Evolutionary conservation across 306 rosid species (phyloP), one percentile per base, ranked within the genome.

Genomic region (Hylodesmum podocarpum): DNA sequence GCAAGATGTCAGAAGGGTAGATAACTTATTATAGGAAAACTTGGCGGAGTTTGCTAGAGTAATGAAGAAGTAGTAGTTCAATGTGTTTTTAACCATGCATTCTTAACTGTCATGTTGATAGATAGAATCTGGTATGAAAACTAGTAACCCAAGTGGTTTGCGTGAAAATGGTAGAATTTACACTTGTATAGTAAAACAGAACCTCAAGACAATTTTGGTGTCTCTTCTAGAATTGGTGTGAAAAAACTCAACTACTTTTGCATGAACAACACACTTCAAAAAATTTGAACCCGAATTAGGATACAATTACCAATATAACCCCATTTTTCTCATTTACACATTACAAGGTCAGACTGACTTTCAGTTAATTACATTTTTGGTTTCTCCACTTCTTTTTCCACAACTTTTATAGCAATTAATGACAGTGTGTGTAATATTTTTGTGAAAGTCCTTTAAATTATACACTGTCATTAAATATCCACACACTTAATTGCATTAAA

Each of bases 31-130:
- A 64, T 39, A 58, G 50, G n/a, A 59, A 49, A 64, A 70, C 2
- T 25, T 8, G 86, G 86, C 88, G 86, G 84, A 81, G 80, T 76
- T 27, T 59, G 66, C 84, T 70, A 81, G 78, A 64, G 49, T 66
- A 43, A 31, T 12, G 15, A 59, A 19, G 15, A 59, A 19, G 67
- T 33, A 33, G 70, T n/a, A 58, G 0, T 57, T 37, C 36, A 34
- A 29, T 61, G 19, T 49, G 49, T 37, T 70, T 55, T 73, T 57
- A 10, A 46, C 69, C 47, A 67, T 16, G 75, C 49, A 63, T 51
- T 82, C 63, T 64, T 77, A 82, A 77, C 76, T 51, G 65, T 65
- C 68, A 43, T 62, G 31, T 12, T 66, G 47, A 65, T 53, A 71
- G 54, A 34, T 61, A 40, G 57, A 25, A 58, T 61, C 44, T 61